phyloP scores from a whole-genome alignment of 345 rosid species.

The Gossypium herbaceum region DNA sequence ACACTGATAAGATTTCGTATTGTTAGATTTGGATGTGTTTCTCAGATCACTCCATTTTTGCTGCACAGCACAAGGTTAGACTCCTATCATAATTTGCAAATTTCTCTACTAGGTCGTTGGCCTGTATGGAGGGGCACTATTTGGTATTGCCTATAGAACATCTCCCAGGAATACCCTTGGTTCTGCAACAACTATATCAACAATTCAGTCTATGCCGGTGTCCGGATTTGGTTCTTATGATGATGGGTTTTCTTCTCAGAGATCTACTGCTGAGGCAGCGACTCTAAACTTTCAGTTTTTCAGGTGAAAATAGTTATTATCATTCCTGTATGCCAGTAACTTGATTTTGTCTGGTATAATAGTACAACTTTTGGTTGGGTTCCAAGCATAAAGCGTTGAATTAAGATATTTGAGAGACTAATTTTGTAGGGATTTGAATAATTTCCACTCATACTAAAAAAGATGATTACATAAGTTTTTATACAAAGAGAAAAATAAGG shows the following conservation, averaged over 20 bases:
- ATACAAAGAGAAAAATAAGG: too few species aligned
- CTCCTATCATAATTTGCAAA: slow-evolving; percentile 16
- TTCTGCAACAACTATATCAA: slow-evolving; percentile 88
- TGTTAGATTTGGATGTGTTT: slow-evolving; percentile 4
- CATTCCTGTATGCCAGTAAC: neutral
- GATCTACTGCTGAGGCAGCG: slow-evolving; percentile 67
- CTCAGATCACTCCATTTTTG: neutral
- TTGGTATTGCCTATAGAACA: slow-evolving; percentile 91
- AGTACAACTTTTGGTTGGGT: neutral
- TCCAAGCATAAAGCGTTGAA: too few species aligned
- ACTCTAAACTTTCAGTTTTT: slow-evolving; percentile 86
- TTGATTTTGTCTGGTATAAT: neutral
- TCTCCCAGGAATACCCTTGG: slow-evolving; percentile 78
- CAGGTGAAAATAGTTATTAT: slow-evolving; percentile 45
- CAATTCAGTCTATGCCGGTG: slow-evolving; percentile 91
- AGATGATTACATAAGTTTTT: too few species aligned
- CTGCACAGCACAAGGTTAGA: slow-evolving; percentile 1
- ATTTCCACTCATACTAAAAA: too few species aligned
- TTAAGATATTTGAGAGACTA: too few species aligned
- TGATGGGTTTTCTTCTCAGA: slow-evolving; percentile 67
- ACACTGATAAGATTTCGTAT: neutral
- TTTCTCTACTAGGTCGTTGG: slow-evolving; percentile 58
- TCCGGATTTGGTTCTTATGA: slow-evolving; percentile 83
- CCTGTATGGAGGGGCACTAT: slow-evolving; percentile 94
- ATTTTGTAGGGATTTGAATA: too few species aligned